These are phyloP conservation scores for Arthroderma uncinatum DNA, from an alignment of 2,329 filamentous ascomycete genomes.

Conservation along the genomic window DNA sequence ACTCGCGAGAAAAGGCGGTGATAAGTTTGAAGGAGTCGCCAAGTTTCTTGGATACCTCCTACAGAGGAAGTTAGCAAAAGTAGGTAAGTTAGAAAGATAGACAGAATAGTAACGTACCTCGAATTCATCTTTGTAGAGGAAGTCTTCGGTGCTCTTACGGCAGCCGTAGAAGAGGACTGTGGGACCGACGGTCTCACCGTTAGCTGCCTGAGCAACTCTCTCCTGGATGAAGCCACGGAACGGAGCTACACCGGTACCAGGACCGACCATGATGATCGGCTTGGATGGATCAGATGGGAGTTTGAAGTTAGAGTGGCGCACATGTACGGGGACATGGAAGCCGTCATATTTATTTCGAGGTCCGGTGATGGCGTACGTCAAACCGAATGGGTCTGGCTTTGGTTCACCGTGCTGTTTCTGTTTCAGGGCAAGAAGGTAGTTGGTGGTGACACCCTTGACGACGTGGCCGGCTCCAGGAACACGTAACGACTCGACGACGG, in stretches of 20 bases:
- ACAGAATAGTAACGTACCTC: constrained; percentile 50
- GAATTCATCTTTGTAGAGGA: constrained; percentile 85
- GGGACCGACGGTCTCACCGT: constrained; percentile 71
- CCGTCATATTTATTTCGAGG: constrained; percentile 96
- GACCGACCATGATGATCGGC: constrained; percentile 91
- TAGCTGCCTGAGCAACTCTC: constrained; percentile 67
- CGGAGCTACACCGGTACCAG: constrained; percentile 85
- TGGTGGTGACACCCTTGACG: constrained; percentile 91
- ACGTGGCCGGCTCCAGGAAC: constrained; percentile 65
- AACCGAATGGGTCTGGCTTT: constrained; percentile 57
- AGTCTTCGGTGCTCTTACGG: constrained; percentile 78
- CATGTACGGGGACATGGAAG: constrained; percentile 85
- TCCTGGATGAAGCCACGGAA: constrained; percentile 95
- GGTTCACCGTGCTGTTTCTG: constrained; percentile 90
- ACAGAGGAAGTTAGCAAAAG: constrained; percentile 7
- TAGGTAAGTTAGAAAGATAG: not conserved
- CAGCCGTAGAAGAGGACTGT: constrained; percentile 94
- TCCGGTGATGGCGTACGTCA: constrained; percentile 76
- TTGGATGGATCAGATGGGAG: constrained; percentile 88
- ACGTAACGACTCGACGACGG: constrained; percentile 75
- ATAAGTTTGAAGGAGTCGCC: constrained; percentile 84
- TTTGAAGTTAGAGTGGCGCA: constrained; percentile 98
- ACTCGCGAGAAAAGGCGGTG: constrained; percentile 89
- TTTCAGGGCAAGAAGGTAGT: constrained; percentile 89
- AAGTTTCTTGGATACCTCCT: constrained; percentile 74